Conservation (phyloP, 768 basidiomycete species). For the Mycena filopes region DNA sequence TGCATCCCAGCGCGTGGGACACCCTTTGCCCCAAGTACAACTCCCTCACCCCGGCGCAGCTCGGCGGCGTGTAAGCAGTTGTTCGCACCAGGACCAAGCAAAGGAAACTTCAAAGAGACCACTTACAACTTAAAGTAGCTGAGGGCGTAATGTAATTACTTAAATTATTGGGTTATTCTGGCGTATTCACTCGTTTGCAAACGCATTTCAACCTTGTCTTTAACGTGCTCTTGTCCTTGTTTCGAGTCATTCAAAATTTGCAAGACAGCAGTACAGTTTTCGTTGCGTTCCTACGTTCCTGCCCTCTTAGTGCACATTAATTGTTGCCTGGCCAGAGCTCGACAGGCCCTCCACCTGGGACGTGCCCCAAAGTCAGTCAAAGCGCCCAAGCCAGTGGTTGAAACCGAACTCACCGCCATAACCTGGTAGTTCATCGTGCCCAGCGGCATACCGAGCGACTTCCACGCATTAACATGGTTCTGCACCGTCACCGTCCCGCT, state of each 20-base stretch:
- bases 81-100: too few species aligned
- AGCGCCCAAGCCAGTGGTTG: too few species aligned
- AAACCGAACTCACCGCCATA: constrained; percentile 34
- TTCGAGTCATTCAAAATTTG: too few species aligned
- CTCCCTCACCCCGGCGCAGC: neutral
- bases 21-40: constrained; percentile 16
- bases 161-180: too few species aligned
- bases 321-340: constrained; percentile 11
- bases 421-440: constrained; percentile 42
- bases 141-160: too few species aligned
- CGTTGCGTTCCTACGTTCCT: too few species aligned
- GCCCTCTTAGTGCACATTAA: constrained; percentile 3
- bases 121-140: too few species aligned
- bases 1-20: constrained; percentile 8
- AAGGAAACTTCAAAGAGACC: too few species aligned
- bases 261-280: too few species aligned
- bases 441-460: constrained; percentile 34
- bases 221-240: too few species aligned
- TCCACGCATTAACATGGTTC: constrained; percentile 45
- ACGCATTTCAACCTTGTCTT: too few species aligned
- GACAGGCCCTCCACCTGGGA: constrained; percentile 13
- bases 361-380: neutral
- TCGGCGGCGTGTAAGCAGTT: neutral
- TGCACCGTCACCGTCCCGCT: constrained; percentile 20
- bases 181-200: too few species aligned